Conservation (phyloP, 2,329 filamentous ascomycete species). For the Penicillium sclerotiorum region DNA sequence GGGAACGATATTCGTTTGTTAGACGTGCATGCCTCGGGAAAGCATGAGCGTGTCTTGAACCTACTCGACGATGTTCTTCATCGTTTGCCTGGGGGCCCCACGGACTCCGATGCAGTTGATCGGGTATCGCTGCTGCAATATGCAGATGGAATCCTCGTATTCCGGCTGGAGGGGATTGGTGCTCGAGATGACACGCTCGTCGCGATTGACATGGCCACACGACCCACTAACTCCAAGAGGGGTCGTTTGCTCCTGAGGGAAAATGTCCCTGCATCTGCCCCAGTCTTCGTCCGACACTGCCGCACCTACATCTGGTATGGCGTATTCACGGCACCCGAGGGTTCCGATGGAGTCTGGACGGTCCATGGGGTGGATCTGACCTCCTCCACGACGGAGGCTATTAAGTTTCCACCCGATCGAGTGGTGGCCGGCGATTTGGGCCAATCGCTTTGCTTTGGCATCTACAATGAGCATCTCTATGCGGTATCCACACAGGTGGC, state of each 20-base stretch:
- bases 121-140: slow-evolving; percentile 61
- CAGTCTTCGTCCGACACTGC: slow-evolving; percentile 70
- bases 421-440: slow-evolving; percentile 56
- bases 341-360: slow-evolving; percentile 62
- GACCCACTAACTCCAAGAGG: slow-evolving; percentile 20
- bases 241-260: slow-evolving; percentile 46
- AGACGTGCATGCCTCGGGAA: slow-evolving; percentile 55
- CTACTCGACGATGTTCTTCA: slow-evolving; percentile 50
- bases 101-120: slow-evolving; percentile 39
- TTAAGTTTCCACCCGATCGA: slow-evolving; percentile 24
- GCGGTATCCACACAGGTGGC: slow-evolving; percentile 67
- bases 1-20: slow-evolving; percentile 60
- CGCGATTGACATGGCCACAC: slow-evolving; percentile 48
- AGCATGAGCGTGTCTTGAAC: slow-evolving; percentile 60
- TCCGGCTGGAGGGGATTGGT: slow-evolving; percentile 54
- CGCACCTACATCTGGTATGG: slow-evolving; percentile 65
- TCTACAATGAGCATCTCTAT: slow-evolving; percentile 68
- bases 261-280: slow-evolving; percentile 52
- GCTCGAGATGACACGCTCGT: slow-evolving; percentile 56
- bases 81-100: slow-evolving; percentile 35
- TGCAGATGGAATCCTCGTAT: slow-evolving; percentile 59
- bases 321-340: slow-evolving; percentile 61
- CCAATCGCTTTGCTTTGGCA: slow-evolving; percentile 70
- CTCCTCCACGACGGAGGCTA: slow-evolving; percentile 36
- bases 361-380: slow-evolving; percentile 58